Percentiles rank a stretch among this genome's conserved stretches.
Evolutionary conservation across 257 asterid genomes (phyloP).

Genomic region (Nicotiana paniculata): DNA sequence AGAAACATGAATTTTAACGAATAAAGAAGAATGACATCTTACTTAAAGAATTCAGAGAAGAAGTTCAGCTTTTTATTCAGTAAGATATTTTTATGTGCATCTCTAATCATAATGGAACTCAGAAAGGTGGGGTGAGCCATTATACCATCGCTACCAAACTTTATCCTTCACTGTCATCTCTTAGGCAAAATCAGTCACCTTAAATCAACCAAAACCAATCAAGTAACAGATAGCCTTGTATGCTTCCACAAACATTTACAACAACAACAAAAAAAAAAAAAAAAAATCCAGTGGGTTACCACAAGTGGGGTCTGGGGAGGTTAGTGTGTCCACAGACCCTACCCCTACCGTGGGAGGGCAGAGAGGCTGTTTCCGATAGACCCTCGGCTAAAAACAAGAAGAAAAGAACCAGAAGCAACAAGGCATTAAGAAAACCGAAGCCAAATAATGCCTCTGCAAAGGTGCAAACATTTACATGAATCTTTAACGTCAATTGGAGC

Average conservation of each 20-base stretch:
- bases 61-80: neutral
- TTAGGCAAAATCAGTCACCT: neutral
- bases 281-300: too few species aligned
- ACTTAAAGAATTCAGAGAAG: neutral
- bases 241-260: neutral
- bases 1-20: neutral
- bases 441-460: too few species aligned
- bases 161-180: neutral
- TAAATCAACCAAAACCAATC: neutral
- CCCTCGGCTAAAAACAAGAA: too few species aligned
- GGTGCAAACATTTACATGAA: neutral
- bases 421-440: too few species aligned
- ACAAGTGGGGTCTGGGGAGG: too few species aligned
- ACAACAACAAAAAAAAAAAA: too few species aligned
- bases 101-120: neutral
- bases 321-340: too few species aligned
- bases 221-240: neutral
- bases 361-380: too few species aligned
- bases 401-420: too few species aligned
- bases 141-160: neutral
- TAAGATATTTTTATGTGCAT: neutral
- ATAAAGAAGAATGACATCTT: neutral
- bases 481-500: neutral
- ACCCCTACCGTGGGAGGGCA: too few species aligned
- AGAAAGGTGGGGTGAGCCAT: neutral